Evolutionary conservation across 768 basidiomycete species (phyloP), one percentile per base, ranked within the genome.

Genomic region (Saitozyma sp.): DNA sequence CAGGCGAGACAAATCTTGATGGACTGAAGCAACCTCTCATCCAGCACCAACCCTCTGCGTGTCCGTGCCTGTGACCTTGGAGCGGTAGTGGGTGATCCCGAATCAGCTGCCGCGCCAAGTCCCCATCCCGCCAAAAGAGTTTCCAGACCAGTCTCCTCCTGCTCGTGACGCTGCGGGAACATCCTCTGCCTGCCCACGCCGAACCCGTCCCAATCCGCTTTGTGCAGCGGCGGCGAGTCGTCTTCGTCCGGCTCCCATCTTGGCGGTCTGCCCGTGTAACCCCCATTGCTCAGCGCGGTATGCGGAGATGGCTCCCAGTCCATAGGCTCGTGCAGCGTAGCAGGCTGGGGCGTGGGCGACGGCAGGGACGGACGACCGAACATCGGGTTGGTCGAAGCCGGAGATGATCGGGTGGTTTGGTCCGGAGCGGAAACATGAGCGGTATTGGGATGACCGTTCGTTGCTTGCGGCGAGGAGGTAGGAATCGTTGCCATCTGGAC

Each of bases 271-370:
- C 20, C 29, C 45, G 63, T 67, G 43, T 54, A 64, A 1, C 54
- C 61, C 14, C 58, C 54, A n/a, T 55, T 68, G 20, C 42, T n/a
- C 38, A 63, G 9, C 41, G 39, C 50, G 4, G 59, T 20, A 9
- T 58, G 41, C 37, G 59, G 63, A 1, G 67, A 64, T 8, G 76
- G 75, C 52, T 77, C 75, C 79, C 78, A 79, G 39, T 80, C 79
- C 78, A 79, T 80, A 16, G 64, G 52, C 53, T 74, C 75, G 9
- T 56, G 65, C 10, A 63, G 52, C 48, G 37, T 8, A 49, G 19
- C 20, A 48, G 62, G 41, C 29, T 56, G 54, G 17, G 54, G 55
- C 17, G 16, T 37, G 42, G 49, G 65, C 17, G 51, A 48, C 5
- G 58, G 39, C 13, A 66, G 61, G 8, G 79, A 75, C 8, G 73